phyloP scores from a whole-genome alignment of 2,329 filamentous ascomycete genomes.

The Zelopaecilomyces penicillatus region DNA sequence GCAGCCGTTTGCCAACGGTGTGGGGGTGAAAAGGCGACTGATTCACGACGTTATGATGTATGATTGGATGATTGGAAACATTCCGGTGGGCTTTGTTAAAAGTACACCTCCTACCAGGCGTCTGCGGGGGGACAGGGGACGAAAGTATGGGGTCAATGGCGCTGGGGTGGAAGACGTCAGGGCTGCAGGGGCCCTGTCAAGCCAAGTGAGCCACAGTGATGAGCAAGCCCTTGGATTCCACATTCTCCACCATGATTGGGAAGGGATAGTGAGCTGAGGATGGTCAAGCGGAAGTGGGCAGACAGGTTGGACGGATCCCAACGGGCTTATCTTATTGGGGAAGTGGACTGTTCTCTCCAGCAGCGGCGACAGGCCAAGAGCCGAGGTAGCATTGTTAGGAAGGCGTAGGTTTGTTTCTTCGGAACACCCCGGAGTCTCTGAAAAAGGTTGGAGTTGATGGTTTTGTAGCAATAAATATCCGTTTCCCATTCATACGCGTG shows the following conservation, averaged over 20 bases:
- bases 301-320: slow-evolving; percentile 4
- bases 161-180: slow-evolving; percentile 15
- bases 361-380: slow-evolving; percentile 13
- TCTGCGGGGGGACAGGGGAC: slow-evolving; percentile 18
- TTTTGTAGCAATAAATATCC: slow-evolving; percentile 6
- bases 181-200: slow-evolving; percentile 13
- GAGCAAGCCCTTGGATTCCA: background rate
- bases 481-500: background rate
- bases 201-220: background rate
- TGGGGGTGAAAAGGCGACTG: slow-evolving; percentile 24
- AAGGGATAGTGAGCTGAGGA: background rate
- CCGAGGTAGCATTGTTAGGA: slow-evolving; percentile 14
- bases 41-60: slow-evolving; percentile 42
- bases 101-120: slow-evolving; percentile 34
- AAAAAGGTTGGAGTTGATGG: slow-evolving; percentile 3
- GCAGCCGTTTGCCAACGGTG: slow-evolving; percentile 17
- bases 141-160: slow-evolving; percentile 15
- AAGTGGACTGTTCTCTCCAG: slow-evolving; percentile 23
- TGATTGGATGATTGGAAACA: slow-evolving; percentile 41
- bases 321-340: slow-evolving; percentile 26
- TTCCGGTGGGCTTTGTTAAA: slow-evolving; percentile 29
- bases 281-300: background rate
- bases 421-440: slow-evolving; percentile 13
- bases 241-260: slow-evolving; percentile 1
- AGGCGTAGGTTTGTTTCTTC: slow-evolving; percentile 12